Base-by-base conservation (phyloP, 257 asterid genomes). In the Eucommia ulmoides region DNA sequence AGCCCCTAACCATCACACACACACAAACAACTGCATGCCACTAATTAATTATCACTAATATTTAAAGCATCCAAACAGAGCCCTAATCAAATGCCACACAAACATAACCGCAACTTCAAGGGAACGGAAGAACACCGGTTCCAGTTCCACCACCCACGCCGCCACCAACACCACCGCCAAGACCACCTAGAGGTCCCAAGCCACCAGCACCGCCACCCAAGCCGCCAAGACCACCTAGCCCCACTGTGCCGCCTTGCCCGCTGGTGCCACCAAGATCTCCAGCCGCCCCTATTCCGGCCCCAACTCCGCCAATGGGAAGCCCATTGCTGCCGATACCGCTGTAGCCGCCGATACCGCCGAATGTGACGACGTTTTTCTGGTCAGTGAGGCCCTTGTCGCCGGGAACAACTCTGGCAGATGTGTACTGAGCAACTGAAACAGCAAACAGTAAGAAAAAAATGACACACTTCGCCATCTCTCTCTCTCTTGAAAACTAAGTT, bases 301-400 rank as follows among this genome's bases (percentile, higher is more conserved):
- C 76, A 2, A 65, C 58, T 22, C 78, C 78, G 1, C 73, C 82
- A 19, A 44, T 68, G 0, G 82, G 82, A 1, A 75, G 26, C 12
- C 82, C 79, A 19, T 25, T 23, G 22, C 22, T 18, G 22, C 82
- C 82, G n/a, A 75, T 18, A 33, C 79, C 79, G 41, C 63, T 7
- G 67, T 68, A 68, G 51, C 74, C 45, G 7, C 82, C 82, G 1
- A 62, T 44, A 8, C 83, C 83, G 3, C 75, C 64, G 16, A 63
- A 66, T 1, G 60, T 19, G 61, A 44, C 53, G 15, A 55, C 54
- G 67, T 69, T 72, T 73, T 72, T 76, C 21, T 69, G 62, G 42
- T 72, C 80, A 10, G 48, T 17, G 1, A 63, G 52, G 20, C 58
- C 68, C 7, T 35, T 44, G 62, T 47, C 75, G 6, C 44, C 44